Base-by-base conservation (phyloP, 2,329 filamentous ascomycete species). In the Microsporum ferrugineum region DNA sequence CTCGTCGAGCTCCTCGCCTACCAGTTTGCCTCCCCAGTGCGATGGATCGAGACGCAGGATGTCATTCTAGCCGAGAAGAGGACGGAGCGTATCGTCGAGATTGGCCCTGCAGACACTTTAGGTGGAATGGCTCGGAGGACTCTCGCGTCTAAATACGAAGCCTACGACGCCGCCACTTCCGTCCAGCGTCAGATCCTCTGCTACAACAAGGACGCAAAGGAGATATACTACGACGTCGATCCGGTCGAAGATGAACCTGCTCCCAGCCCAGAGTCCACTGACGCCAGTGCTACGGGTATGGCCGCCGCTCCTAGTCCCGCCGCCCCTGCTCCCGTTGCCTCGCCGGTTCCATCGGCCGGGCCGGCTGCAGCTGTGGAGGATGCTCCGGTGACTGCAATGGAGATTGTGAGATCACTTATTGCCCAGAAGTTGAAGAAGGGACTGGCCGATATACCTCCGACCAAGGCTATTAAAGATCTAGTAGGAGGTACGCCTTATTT, bases 11-110 rank as follows among this genome's bases (percentile, higher is more conserved):
- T 99, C 66, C 86, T 99, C 69, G 94, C 94, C 80, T 99, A 97
- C 78, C 94, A 99, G 76, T 99, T 99, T 77, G 94, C 94, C 70
- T 97, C 92, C 60, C 94, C 94, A 58, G 94, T 99, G 70, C 87
- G 94, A 86, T 99, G 94, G 94, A 99, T 99, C 77, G 94, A 99
- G 79, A 99, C 94, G 60, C 94, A 99, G 79, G 94, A 99, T 92
- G 94, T 99, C 70, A 94, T 99, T 72, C 88, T 99, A 69, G 92
- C 88, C 66, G 91, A 97, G 77, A 94, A 95, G 79, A 88, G 86
- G 59, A 95, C 94, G 58, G 94, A 99, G 82, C 87, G 94, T 72
- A 95, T 99, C 72, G 94, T 99, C 70, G 94, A 99, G 77, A 88
- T 99, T 69, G 94, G 94, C 74, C 94, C 94, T 31, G 91, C 92